Percentiles rank a stretch among this genome's conserved stretches.
Conservation (phyloP, 2,329 filamentous ascomycete genomes). For the Colletotrichum tabaci region DNA sequence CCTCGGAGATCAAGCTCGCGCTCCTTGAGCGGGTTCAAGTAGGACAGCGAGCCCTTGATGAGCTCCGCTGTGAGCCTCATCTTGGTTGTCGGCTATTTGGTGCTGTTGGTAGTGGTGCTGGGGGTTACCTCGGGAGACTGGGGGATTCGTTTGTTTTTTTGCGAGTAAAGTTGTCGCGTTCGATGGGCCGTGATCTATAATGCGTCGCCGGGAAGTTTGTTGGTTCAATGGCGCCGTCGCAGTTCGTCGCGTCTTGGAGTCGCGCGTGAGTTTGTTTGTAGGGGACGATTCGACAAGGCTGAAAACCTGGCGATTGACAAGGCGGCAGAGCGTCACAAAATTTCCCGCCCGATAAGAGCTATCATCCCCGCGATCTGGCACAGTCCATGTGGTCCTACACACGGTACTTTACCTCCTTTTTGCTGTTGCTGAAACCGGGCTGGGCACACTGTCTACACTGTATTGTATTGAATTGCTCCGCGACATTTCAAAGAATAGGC, state of each 20-base stretch:
- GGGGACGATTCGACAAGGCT: slow-evolving; percentile 33
- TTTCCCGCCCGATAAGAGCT: slow-evolving; percentile 40
- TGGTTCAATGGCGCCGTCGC: slow-evolving; percentile 9
- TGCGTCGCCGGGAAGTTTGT: neutral
- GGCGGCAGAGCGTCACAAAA: slow-evolving; percentile 36
- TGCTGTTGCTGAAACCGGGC: neutral
- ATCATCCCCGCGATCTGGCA: slow-evolving; percentile 13
- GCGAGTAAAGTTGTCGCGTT: neutral
- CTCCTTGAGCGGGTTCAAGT: slow-evolving; percentile 98
- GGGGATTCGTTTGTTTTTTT: neutral
- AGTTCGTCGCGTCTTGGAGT: slow-evolving; percentile 16
- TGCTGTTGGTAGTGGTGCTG: slow-evolving; percentile 38
- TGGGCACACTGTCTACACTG: neutral
- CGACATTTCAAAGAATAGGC: neutral
- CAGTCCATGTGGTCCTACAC: neutral
- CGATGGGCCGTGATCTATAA: neutral
- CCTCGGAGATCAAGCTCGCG: slow-evolving; percentile 99
- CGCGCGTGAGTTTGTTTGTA: slow-evolving; percentile 28
- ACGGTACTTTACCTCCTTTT: rapidly evolving
- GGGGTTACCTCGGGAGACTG: slow-evolving; percentile 29
- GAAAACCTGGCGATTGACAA: slow-evolving; percentile 41
- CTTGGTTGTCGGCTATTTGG: slow-evolving; percentile 49
- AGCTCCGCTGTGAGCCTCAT: slow-evolving; percentile 98
- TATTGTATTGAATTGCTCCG: neutral
- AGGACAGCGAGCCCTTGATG: slow-evolving; percentile 94